Conservation (phyloP, 2,329 filamentous ascomycete species). For the Clonostachys sp. region DNA sequence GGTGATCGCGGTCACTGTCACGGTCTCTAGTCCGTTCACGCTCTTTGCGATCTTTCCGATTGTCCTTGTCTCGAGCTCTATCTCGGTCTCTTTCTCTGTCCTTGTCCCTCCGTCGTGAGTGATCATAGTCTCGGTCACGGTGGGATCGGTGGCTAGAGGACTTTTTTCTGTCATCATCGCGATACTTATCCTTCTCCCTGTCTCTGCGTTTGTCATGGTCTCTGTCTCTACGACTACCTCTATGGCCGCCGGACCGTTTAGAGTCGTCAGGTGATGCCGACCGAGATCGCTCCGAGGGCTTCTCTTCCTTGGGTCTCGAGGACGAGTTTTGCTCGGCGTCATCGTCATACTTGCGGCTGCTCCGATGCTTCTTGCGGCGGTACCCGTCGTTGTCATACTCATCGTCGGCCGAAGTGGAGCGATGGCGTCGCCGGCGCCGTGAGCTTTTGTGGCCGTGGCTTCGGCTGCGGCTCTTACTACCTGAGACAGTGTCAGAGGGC, state of each 20-base stretch:
- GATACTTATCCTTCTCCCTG: conserved; percentile 28
- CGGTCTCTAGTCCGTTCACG: conserved; percentile 20
- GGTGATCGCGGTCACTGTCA: conserved; percentile 15
- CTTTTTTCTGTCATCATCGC: conserved; percentile 36
- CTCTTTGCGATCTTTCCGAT: conserved; percentile 31
- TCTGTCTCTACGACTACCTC: conserved; percentile 48
- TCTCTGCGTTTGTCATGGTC: conserved; percentile 28
- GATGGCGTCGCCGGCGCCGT: conserved; percentile 47
- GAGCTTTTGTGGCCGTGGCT: conserved; percentile 41
- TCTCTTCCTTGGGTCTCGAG: conserved; percentile 28
- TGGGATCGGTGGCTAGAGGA: conserved; percentile 32
- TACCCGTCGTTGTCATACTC: conserved; percentile 40
- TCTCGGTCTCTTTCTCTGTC: conserved; percentile 23
- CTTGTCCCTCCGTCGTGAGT: conserved; percentile 22
- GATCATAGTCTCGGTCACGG: conserved; percentile 33
- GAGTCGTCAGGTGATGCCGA: conserved; percentile 60
- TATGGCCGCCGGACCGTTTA: conserved; percentile 51
- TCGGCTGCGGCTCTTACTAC: conserved; percentile 22
- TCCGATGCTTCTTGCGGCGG: conserved; percentile 46
- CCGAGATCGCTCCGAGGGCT: conserved; percentile 51
- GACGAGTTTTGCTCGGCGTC: conserved; percentile 32
- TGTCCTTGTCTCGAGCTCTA: conserved; percentile 18
- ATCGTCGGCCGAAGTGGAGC: conserved; percentile 44
- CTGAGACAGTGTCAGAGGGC: conserved; percentile 7
- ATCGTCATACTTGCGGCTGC: conserved; percentile 39